Evolutionary conservation across 1,284 basidiomycete genomes (phyloP), one percentile per base, ranked within the genome.

Genomic region (Kwoniella shivajii): DNA sequence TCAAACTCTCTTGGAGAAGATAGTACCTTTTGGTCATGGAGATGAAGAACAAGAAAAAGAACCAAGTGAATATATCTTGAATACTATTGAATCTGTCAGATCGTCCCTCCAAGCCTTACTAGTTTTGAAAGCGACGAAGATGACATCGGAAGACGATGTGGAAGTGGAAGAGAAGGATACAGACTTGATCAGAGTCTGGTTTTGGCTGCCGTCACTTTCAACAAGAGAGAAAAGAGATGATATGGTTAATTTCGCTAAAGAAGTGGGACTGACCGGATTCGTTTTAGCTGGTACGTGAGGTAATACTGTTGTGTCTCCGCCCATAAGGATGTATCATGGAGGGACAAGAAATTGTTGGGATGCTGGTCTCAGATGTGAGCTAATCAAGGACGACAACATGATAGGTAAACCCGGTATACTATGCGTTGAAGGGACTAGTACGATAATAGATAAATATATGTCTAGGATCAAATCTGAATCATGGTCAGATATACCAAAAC

Each of bases 401-500:
- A 13, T 56, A 79, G 78, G 78, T 31, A 81, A 81, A 61, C 80
- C 80, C 0, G 80, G 72, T 0, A 49, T 81, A 6, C 66, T 81
- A 5, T 79, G 78, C 50, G 63, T 80, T 14, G 80, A 81, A 60
- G 80, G 80, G 0, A 70, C 69, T 0, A 69, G 69, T 1, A 50
- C 47, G 36, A 64, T 67, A 9, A 66, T 79, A 0, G 78, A 79
- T 31, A 43, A 61, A 1, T 80, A 78, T 67, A 77, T 80, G 76
- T 59, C 62, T 9, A 72, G 73, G n/a, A 79, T 81, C 61, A 80
- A 80, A 59, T 67, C 67, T 18, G 75, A 76, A 48, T 77, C 75
- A 27, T 81, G 80, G 80, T 65, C 69, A 9, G 80, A 81, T 52
- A 77, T 81, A 11, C 80, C 80, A 0, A 72, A 75, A 1, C 78